Evolutionary conservation across 805 yeast species (phyloP), one percentile per base, ranked within the genome.

Genomic region (Barnettozyma californica): DNA sequence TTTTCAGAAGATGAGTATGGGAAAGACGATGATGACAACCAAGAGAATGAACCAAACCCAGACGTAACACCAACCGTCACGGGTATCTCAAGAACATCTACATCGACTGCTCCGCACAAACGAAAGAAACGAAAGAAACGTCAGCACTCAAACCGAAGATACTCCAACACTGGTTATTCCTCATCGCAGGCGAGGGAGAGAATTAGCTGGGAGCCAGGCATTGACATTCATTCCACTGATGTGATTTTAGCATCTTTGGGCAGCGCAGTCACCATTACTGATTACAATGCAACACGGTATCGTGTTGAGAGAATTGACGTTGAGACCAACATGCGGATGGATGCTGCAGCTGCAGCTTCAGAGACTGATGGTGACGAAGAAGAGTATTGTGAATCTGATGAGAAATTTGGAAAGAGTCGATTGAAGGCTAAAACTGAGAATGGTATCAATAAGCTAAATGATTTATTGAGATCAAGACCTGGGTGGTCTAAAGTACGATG

Each of bases 141-240:
- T 25, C 25, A 9, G 46, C 39, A 33, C 23, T 27, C 31, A 51
- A 55, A 59, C 37, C 56, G 64, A 53, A 50, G 56, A 41, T 73
- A 71, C 50, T 52, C 54, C 4, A 73, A 71, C 6, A 61, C 73
- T n/a, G 62, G 66, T 10, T 61, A 64, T 23, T 70, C 71, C 18
- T 54, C 67, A 5, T 60, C 63, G 1, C 64, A 64, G 9, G 66
- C 65, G 3, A 65, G 72, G 37, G 68, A 65, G 44, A 57, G 75
- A 42, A 70, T 78, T 5, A 78, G 75, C 21, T 76, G 80, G 77
- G 85, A 80, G 55, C 84, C 85, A 0, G 85, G 85, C 18, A 70
- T 79, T 25, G 76, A 80, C 55, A 67, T 77, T 31, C 60, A 69
- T 9, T 74, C 75, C 1, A 79, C 82, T 1, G 71, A 67, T 20